These are phyloP conservation scores for Paecilomyces sp. DNA, from an alignment of 2,329 filamentous ascomycete species.

Conservation along the genomic window DNA sequence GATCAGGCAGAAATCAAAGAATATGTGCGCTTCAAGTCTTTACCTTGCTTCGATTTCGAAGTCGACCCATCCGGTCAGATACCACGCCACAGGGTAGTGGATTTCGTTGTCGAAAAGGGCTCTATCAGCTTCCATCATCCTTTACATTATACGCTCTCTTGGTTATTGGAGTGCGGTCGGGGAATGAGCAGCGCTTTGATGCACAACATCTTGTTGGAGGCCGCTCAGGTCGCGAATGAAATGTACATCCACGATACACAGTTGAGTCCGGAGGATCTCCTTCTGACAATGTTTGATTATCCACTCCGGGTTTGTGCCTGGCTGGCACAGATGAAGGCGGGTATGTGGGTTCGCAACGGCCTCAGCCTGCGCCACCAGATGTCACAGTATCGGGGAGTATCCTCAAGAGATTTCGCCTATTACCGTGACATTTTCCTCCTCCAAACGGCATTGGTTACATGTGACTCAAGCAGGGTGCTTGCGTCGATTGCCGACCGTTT, in stretches of 20 bases:
- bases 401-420: conserved; percentile 84
- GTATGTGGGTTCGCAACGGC: conserved; percentile 97
- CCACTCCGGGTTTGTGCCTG: conserved; percentile 90
- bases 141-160: conserved; percentile 91
- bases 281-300: conserved; percentile 86
- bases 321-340: conserved; percentile 96
- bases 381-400: conserved; percentile 82
- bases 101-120: conserved; percentile 81
- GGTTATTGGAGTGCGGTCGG: conserved; percentile 86
- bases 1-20: conserved; percentile 81
- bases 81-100: conserved; percentile 62
- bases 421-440: conserved; percentile 92
- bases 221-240: conserved; percentile 45
- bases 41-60: conserved; percentile 77
- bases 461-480: conserved; percentile 73
- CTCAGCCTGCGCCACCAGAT: conserved; percentile 94
- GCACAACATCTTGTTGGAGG: conserved; percentile 62
- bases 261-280: conserved; percentile 62
- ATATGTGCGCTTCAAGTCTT: conserved; percentile 71
- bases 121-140: conserved; percentile 97
- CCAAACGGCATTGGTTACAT: conserved; percentile 83
- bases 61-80: conserved; percentile 33
- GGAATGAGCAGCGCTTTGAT: conserved; percentile 63
- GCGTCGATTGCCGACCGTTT: conserved; percentile 89
- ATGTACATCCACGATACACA: conserved; percentile 54